Evolutionary conservation across 1,284 basidiomycete genomes (phyloP).

Genomic region (Xanthoconium separans): DNA sequence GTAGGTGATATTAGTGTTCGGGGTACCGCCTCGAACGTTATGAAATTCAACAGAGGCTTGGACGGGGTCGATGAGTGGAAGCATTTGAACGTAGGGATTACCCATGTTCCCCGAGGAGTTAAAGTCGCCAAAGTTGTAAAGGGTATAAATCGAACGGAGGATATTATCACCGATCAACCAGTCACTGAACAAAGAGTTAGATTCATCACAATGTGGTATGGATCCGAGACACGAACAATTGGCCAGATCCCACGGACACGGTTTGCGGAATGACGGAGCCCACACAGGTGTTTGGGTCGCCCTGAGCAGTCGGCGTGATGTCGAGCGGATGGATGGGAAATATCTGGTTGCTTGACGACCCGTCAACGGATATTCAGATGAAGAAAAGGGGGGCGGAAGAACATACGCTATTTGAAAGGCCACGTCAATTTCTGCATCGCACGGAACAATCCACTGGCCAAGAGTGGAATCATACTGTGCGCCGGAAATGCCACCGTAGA

Average conservation of each 20-base stretch:
- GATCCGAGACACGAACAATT: slow-evolving; percentile 54
- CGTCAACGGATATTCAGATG: slow-evolving; percentile 7
- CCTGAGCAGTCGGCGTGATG: slow-evolving; percentile 49
- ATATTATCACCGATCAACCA: slow-evolving; percentile 82
- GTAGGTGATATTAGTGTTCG: slow-evolving; percentile 66
- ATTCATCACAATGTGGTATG: not conserved
- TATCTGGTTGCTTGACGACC: slow-evolving; percentile 50
- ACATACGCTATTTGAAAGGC: slow-evolving; percentile 72
- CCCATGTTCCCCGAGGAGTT: slow-evolving; percentile 61
- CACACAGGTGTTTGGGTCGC: slow-evolving; percentile 51
- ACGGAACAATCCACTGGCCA: slow-evolving; percentile 70
- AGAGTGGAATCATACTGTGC: slow-evolving; percentile 50
- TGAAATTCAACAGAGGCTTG: slow-evolving; percentile 71
- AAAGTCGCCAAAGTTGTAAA: slow-evolving; percentile 87
- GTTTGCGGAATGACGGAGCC: slow-evolving; percentile 70
- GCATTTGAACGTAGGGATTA: slow-evolving; percentile 71
- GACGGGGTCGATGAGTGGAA: slow-evolving; percentile 65
- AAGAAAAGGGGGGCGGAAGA: slow-evolving; percentile 11
- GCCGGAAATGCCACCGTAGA: slow-evolving; percentile 62
- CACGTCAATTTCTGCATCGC: slow-evolving; percentile 67
- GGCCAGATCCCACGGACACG: slow-evolving; percentile 51
- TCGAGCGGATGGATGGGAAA: slow-evolving; percentile 78
- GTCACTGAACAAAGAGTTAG: slow-evolving; percentile 46
- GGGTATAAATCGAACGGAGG: slow-evolving; percentile 78
- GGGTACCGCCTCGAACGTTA: slow-evolving; percentile 56